A percentile compares a stretch with the other conserved stretches of the same genome.
These are phyloP conservation scores for Hymenoscyphus repandus DNA, from an alignment of 2,329 filamentous ascomycete genomes.

Conservation along the genomic window DNA sequence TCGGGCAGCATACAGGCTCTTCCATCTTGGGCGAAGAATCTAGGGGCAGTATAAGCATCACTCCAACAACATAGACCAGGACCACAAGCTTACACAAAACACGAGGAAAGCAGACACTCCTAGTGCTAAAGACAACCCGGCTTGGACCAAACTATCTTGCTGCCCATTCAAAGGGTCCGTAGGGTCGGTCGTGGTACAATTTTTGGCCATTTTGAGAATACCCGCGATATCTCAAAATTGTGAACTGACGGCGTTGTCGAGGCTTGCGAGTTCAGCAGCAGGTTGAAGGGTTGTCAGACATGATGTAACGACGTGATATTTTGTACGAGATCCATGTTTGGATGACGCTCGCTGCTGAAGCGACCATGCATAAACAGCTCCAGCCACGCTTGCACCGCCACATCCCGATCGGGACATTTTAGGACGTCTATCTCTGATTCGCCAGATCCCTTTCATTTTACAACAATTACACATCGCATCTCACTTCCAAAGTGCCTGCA, in stretches of 20 bases:
- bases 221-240: too few relatives aligned
- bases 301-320: not conserved
- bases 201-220: constrained; percentile 8
- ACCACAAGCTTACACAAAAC: constrained; percentile 59
- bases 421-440: not conserved
- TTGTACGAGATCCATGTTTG: too few relatives aligned
- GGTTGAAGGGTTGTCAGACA: not conserved
- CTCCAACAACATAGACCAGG: not conserved
- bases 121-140: constrained; percentile 65
- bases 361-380: not conserved
- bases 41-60: constrained; percentile 32
- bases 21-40: constrained; percentile 88
- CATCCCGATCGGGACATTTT: not conserved
- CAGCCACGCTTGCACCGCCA: not conserved
- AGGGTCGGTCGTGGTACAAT: constrained; percentile 23
- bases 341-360: too few relatives aligned
- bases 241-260: too few relatives aligned
- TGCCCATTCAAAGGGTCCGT: constrained; percentile 25
- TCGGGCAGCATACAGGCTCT: constrained; percentile 80
- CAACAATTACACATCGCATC: too few relatives aligned
- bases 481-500: too few relatives aligned
- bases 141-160: constrained; percentile 48
- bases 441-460: not conserved
- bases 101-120: constrained; percentile 66
- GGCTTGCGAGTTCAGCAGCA: too few relatives aligned